Percentiles rank a stretch among this genome's conserved stretches.
phyloP scores from a whole-genome alignment of 73 alveolate genomes.

The Paramecium pentaurelia region DNA sequence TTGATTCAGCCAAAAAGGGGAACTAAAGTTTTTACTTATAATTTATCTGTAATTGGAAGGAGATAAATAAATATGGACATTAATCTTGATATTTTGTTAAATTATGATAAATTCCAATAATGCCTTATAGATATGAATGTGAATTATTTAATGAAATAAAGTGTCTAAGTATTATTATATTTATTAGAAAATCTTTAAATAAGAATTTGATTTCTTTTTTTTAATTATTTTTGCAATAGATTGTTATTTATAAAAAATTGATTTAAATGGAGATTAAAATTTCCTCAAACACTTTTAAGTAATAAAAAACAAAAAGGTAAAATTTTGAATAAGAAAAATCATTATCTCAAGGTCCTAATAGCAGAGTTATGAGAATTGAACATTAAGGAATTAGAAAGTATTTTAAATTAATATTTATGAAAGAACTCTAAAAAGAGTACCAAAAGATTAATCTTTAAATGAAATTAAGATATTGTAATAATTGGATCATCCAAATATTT shows the following conservation, averaged over 20 bases:
- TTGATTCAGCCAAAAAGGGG: too few relatives aligned
- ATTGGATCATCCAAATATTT: slow-evolving; percentile 34
- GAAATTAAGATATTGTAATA: slow-evolving; percentile 3
- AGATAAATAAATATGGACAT: too few relatives aligned
- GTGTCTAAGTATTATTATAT: neutral
- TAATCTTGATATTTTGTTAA: too few relatives aligned
- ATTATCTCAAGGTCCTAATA: neutral
- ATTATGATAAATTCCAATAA: too few relatives aligned
- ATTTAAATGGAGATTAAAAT: neutral
- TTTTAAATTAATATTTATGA: neutral
- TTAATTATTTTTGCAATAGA: neutral
- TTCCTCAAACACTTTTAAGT: neutral
- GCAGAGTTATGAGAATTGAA: slow-evolving; percentile 1
- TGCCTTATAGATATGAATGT: neutral
- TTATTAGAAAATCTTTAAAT: neutral
- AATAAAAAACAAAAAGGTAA: neutral
- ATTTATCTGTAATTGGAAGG: too few relatives aligned
- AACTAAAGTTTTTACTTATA: too few relatives aligned
- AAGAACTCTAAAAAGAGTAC: slow-evolving; percentile 12
- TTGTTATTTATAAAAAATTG: neutral
- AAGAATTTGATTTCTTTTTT: neutral
- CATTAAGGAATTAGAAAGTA: slow-evolving; percentile 18
- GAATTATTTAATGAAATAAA: slow-evolving; percentile 34
- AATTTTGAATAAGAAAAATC: neutral
- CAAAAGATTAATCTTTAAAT: neutral